Base-by-base conservation (phyloP, 352 stramenopile species). In the Globisporangium megalacanthum region DNA sequence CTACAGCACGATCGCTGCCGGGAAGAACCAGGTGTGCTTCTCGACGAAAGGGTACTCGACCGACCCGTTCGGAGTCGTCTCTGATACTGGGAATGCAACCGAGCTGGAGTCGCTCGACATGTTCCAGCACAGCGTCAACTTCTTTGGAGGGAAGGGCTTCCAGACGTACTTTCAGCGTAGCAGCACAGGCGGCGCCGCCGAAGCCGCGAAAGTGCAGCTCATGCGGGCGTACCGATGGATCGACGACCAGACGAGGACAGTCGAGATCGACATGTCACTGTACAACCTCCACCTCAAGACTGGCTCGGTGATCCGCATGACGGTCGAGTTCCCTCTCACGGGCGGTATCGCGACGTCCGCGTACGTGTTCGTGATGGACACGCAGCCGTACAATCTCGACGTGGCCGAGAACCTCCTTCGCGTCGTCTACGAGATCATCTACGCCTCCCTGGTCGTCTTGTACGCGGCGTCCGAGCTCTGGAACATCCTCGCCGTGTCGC, bases 341-440 rank as follows among this genome's bases (percentile, higher is more conserved):
- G 79, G 79, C 14, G 79, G 75, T 0, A 73, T 89, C 3, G 72
- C 52, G 11, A 73, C 79, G 1, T 37, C 52, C 20, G 70, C 67
- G 2, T 65, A 66, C 20, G 68, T 89, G 9, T 67, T 85, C 20
- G 73, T 89, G 0, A 63, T 78, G 0, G 83, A 86, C 22, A 67
- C 87, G 39, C 75, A 89, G 56, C 79, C 79, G 19, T 89, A 89
- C 68, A 77, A 89, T 62, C 74, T 83, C 42, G 72, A 62, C 13
- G 56, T 70, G 19, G 59, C 53, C 20, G 75, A 64, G 20, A 89
- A 89, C 51, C 57, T 84, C 15, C 7, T 69, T 17, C 76, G 79
- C 2, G 54, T 60, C 14, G 62, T 75, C 4, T 49, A 87, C 6
- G 79, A 89, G 42, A 60, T 44, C 6, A 51, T 87, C n/a, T 89